Evolutionary conservation across 768 basidiomycete genomes (phyloP).

Genomic region (Tephrocybe sp.): DNA sequence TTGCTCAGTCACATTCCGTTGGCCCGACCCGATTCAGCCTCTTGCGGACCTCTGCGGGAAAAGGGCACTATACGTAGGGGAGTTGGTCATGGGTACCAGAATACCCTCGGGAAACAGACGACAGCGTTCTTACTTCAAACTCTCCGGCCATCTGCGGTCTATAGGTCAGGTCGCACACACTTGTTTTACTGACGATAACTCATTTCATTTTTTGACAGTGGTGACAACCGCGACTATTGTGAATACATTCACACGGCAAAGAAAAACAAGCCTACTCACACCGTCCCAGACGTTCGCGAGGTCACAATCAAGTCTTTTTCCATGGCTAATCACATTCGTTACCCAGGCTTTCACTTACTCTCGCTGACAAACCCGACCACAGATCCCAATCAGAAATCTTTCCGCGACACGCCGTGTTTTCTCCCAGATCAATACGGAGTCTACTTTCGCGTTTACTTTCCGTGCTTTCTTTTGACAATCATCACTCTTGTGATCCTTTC

Average conservation of each 20-base stretch:
- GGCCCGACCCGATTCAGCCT: slow-evolving; percentile 65
- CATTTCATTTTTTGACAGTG: slow-evolving; percentile 39
- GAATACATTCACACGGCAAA: slow-evolving; percentile 56
- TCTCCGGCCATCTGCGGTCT: slow-evolving; percentile 65
- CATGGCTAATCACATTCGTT: slow-evolving; percentile 63
- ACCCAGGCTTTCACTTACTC: slow-evolving; percentile 84
- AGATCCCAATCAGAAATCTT: slow-evolving; percentile 34
- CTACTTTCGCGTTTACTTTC: slow-evolving; percentile 62
- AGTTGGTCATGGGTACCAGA: slow-evolving; percentile 80
- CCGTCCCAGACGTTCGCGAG: slow-evolving; percentile 50
- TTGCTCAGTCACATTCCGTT: slow-evolving; percentile 87
- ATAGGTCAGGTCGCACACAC: slow-evolving; percentile 48
- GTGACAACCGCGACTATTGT: slow-evolving; percentile 92
- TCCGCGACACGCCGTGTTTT: slow-evolving; percentile 68
- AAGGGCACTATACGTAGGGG: slow-evolving; percentile 67
- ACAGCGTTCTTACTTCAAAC: slow-evolving; percentile 66
- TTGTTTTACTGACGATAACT: not conserved
- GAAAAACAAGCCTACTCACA: slow-evolving; percentile 19
- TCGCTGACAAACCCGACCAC: slow-evolving; percentile 47
- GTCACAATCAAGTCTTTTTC: slow-evolving; percentile 89
- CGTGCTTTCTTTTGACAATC: slow-evolving; percentile 39
- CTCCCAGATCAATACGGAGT: slow-evolving; percentile 72
- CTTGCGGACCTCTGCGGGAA: slow-evolving; percentile 79
- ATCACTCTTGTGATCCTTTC: slow-evolving; percentile 50
- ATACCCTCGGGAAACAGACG: slow-evolving; percentile 77